Evolutionary conservation across 257 asterid genomes (phyloP), one percentile per base, ranked within the genome.

Genomic region (Asclepias syriaca): DNA sequence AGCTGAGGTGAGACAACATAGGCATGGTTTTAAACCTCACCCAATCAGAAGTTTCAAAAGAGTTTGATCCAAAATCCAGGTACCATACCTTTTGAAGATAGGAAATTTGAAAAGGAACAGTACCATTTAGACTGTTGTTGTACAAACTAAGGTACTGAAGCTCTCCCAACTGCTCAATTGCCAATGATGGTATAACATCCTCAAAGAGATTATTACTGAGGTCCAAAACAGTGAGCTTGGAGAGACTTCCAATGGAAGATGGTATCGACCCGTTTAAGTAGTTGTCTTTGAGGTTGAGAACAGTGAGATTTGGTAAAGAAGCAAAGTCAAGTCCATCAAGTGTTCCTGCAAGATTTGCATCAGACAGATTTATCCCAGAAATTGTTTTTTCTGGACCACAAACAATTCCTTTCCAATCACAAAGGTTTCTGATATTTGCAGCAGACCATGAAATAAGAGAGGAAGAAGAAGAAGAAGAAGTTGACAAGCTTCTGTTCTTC

Each of bases 11-110:
- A 3, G 68, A 74, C 79, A 94, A 70, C n/a, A 60, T 57, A 16
- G 93, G 93, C 82, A 94, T 83, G 77, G 77, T 69, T 5, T 66
- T 51, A 48, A 94, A 43, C 59, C 71, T 80, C 6, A 92, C 84
- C 98, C 97, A 91, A 6, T 84, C 87, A 29, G 96, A 85, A 74
- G 84, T 61, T 29, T 56, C 68, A 69, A 94, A 72, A 83, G 0
- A 82, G 74, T 91, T 94, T 9, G 83, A 82, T 63, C 98, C 96
- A 6, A 94, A 72, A 77, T 94, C 91, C 84, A 94, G 53, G 78
- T 67, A 76, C 72, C 75, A 12, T 40, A 89, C 73, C 83, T 83
- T 82, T 59, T 75, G 91, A 50, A 89, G 86, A 74, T 84, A 83
- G 68, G 89, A 84, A 59, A 94, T 81, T 77, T 91, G 88, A 75